Evolutionary conservation across 306 rosid genomes (phyloP), one percentile per base, ranked within the genome.

Genomic region (Fragaria nilgerrensis): DNA sequence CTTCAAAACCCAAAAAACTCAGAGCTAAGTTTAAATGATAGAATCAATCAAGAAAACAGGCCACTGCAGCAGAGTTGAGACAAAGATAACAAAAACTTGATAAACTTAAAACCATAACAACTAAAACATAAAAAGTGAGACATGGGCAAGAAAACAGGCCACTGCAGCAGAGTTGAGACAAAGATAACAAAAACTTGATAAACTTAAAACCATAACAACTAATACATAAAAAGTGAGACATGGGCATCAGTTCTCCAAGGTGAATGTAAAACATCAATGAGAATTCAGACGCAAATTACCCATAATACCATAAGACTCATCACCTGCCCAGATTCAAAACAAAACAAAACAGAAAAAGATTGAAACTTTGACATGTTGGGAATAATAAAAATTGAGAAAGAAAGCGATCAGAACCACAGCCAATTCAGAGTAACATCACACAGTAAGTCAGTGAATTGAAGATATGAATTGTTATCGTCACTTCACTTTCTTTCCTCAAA

Each of bases 321-420:
- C 69, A 64, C 22, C 45, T 64, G 69, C 69, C 69, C 69, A 34
- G 4, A 14, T 62, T 13, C 34, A 62, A 4, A n/a, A 2, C 9
- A 56, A 56, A 56, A 5, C 5, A 4, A 58, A 3, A 13, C 7
- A 6, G 5, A 11, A 59, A 55, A 61, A 27, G 39, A 61, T 4
- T 4, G 9, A 61, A 61, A 61, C 66, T 27, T 55, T 27, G 37
- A 20, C 5, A 19, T 0, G 59, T 53, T 2, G 29, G 23, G 62
- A 61, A 27, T 61, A 0, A 23, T 1, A 58, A 14, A 22, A 23
- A 0, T 3, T 25, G 15, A 61, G 22, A 32, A 5, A 32, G 44
- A 64, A 15, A 34, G 69, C 44, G 69, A 64, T 64, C 69, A 64
- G 69, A 64, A 64, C 69, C 69, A 64, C 69, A 64, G 69, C 69